Percentiles rank a stretch among this genome's conserved stretches.
Evolutionary conservation across 2,329 filamentous ascomycete genomes (phyloP).

Genomic region (Acrocalymma vagum): DNA sequence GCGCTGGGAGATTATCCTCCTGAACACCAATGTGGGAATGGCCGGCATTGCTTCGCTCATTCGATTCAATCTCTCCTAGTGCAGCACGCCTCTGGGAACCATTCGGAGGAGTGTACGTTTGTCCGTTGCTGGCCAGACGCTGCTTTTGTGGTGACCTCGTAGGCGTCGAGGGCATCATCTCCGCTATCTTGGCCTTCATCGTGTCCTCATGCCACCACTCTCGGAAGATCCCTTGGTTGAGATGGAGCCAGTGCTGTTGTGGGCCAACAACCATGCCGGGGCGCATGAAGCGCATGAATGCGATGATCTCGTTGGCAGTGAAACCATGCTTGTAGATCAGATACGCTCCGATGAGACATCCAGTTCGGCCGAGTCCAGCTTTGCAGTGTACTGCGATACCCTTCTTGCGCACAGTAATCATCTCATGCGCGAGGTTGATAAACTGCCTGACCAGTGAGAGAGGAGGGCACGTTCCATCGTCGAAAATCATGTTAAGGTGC

Average conservation of each 20-base stretch:
- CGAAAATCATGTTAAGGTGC: slow-evolving; percentile 99
- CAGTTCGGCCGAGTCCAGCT: slow-evolving; percentile 92
- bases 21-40: slow-evolving; percentile 67
- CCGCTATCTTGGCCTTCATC: slow-evolving; percentile 83
- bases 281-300: slow-evolving; percentile 99
- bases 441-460: slow-evolving; percentile 91
- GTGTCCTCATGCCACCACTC: slow-evolving; percentile 91
- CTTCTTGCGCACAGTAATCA: slow-evolving; percentile 89
- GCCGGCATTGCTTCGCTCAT: slow-evolving; percentile 62
- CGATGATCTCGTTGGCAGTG: slow-evolving; percentile 95
- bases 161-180: slow-evolving; percentile 63
- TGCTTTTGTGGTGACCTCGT: slow-evolving; percentile 61
- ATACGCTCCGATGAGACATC: slow-evolving; percentile 96
- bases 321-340: slow-evolving; percentile 97
- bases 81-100: slow-evolving; percentile 79
- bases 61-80: slow-evolving; percentile 92
- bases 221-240: slow-evolving; percentile 96
- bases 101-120: slow-evolving; percentile 86
- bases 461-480: slow-evolving; percentile 94
- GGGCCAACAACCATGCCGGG: slow-evolving; percentile 99
- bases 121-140: slow-evolving; percentile 67
- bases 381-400: slow-evolving; percentile 98
- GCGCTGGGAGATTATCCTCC: slow-evolving; percentile 92
- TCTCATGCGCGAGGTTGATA: slow-evolving; percentile 92
- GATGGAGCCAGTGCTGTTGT: slow-evolving; percentile 97